Conservation (phyloP, 1,139 yeast genomes). For the Geotrichum restrictum region DNA sequence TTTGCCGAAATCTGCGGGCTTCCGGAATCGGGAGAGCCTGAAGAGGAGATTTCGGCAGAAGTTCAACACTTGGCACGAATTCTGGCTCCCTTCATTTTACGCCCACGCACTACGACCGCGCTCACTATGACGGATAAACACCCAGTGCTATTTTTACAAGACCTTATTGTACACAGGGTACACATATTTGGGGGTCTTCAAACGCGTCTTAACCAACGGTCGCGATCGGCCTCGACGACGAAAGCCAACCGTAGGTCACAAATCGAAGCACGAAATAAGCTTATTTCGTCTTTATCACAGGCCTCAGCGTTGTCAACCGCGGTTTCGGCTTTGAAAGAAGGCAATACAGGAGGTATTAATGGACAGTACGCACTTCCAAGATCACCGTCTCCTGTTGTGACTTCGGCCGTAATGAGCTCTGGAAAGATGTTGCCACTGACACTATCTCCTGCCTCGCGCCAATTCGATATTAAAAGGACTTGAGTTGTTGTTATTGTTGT, state of each 20-base stretch:
- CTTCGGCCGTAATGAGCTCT: not conserved
- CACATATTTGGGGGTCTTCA: conserved; percentile 28
- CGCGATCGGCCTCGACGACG: conserved; percentile 28
- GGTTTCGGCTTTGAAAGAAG: not conserved
- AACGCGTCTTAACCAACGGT: conserved; percentile 17
- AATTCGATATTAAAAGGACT: not conserved
- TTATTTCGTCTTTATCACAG: conserved; percentile 25
- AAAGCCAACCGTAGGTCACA: conserved; percentile 30
- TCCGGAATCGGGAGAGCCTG: not conserved
- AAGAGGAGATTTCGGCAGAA: not conserved
- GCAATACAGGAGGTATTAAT: not conserved
- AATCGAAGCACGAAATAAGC: conserved; percentile 35
- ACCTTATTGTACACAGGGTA: conserved; percentile 28
- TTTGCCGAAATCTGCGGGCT: conserved; percentile 20
- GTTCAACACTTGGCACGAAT: conserved; percentile 21
- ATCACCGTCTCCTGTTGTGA: conserved; percentile 1
- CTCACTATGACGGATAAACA: conserved; percentile 35
- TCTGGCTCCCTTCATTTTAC: conserved; percentile 33
- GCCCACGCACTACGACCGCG: conserved; percentile 37
- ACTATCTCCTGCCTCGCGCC: conserved; percentile 2
- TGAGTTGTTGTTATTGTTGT: not conserved
- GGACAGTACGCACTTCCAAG: not conserved
- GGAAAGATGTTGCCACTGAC: conserved; percentile 4
- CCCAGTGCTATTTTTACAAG: conserved; percentile 31
- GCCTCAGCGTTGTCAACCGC: not conserved